Evolutionary conservation across 164 flowering plant species (phyloP).

Genomic region (Vitis rotundifolia): DNA sequence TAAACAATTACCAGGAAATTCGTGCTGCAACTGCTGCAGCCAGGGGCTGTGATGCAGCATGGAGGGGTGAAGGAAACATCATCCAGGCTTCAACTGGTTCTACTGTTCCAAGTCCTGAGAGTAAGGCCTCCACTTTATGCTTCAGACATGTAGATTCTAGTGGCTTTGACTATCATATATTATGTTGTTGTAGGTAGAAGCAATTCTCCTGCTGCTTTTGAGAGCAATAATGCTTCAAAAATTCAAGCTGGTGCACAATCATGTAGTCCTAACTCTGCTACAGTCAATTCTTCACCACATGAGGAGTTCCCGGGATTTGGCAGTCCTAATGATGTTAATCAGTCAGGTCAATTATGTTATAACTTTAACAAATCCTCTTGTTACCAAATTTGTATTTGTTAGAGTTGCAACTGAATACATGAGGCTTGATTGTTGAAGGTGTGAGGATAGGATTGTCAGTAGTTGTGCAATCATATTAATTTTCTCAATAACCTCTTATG

Average conservation of each 20-base stretch:
- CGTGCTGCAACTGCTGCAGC: constrained; percentile 43
- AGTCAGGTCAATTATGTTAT: constrained; percentile 44
- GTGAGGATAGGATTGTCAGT: too few relatives aligned
- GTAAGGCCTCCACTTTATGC: constrained; percentile 25
- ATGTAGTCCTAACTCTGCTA: constrained; percentile 23
- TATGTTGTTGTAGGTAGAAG: constrained; percentile 33
- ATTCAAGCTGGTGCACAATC: constrained; percentile 27
- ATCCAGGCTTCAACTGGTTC: constrained; percentile 27
- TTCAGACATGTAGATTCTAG: constrained; percentile 4
- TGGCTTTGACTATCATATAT: constrained; percentile 5
- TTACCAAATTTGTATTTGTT: too few relatives aligned
- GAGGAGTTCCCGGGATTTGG: constrained; percentile 59
- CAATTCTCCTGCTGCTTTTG: constrained; percentile 29
- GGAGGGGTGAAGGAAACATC: constrained; percentile 50
- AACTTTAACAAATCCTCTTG: not conserved
- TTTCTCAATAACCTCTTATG: too few relatives aligned
- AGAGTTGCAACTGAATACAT: too few relatives aligned
- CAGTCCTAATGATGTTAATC: constrained; percentile 38
- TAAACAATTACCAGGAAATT: constrained; percentile 46
- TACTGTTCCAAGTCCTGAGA: constrained; percentile 36
- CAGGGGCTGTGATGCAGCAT: constrained; percentile 44
- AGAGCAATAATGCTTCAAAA: constrained; percentile 18
- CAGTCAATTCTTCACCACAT: constrained; percentile 31
- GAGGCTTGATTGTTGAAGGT: too few relatives aligned
- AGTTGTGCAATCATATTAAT: too few relatives aligned